Evolutionary conservation across 371 early-diverging fungal species (phyloP).

Genomic region (Apophysomyces trapeziformis): DNA sequence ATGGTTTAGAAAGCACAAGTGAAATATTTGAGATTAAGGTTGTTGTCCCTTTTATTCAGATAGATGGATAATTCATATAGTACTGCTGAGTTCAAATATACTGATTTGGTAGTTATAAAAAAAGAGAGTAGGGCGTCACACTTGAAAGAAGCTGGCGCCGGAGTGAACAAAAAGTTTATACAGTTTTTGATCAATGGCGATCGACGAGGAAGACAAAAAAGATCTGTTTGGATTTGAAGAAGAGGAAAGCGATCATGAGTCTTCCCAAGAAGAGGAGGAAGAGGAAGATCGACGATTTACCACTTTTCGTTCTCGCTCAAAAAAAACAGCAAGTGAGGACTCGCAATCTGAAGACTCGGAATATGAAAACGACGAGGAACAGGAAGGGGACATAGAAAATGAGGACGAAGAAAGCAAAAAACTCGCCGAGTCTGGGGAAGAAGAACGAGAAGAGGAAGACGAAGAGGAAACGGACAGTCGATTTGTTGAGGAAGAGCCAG

Average conservation of each 20-base stretch:
- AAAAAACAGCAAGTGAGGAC: constrained; percentile 19
- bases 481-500: background rate
- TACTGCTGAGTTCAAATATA: no score
- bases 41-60: no score
- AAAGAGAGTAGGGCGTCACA: no score
- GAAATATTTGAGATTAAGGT: no score
- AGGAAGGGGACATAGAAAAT: constrained; percentile 16
- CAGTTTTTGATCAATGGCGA: background rate
- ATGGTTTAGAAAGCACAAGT: no score
- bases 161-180: background rate
- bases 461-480: background rate
- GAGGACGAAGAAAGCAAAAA: constrained; percentile 15
- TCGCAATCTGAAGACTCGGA: background rate
- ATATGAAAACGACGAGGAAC: constrained; percentile 29
- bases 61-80: no score
- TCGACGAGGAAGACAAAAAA: constrained; percentile 27
- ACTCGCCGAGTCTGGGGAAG: constrained; percentile 18
- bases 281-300: constrained; percentile 35
- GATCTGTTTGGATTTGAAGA: constrained; percentile 43
- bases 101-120: no score
- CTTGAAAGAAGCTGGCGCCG: no score
- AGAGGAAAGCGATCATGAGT: constrained; percentile 26
- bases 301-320: constrained; percentile 24
- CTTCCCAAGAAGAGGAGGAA: constrained; percentile 32
- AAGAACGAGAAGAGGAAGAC: constrained; percentile 24